Evolutionary conservation across 768 basidiomycete species (phyloP), one percentile per base, ranked within the genome.

Genomic region (Agaricus blazei): DNA sequence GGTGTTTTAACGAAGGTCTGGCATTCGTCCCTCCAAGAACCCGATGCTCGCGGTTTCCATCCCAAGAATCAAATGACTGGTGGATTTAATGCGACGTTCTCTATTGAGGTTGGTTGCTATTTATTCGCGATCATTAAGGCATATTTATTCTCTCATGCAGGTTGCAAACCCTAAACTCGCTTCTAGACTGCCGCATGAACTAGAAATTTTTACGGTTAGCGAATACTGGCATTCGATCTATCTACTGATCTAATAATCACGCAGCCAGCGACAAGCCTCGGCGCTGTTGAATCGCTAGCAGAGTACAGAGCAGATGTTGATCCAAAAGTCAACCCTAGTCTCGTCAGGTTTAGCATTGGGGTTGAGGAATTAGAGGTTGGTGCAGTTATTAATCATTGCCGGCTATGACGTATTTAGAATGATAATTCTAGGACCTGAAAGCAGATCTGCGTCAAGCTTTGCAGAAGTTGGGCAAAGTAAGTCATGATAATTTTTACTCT

Each of bases 211-310:
- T 65, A 75, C 84, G 51, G 90, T 92, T 59, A 67, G 19, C 19
- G 19, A 19, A 19, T 19, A 19, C 19, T 19, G 19, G 19, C 19
- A 19, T 19, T 19, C 19, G 1, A 19, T 19, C 19, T 19, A 19
- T 19, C 19, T 19, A 19, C 19, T 19, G 19, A 19, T 19, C 19
- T 19, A 19, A 19, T 19, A 19, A 19, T 19, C 19, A 19, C 44
- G 8, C 60, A 93, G 88, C 78, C 87, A 49, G 91, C 92, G 4
- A 93, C 91, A 11, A 90, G 88, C 57, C 78, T 94, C 7, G 93
- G 93, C 19, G 88, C 91, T 15, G 90, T 93, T 4, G 93, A 95
- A 65, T 87, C 86, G 7, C 76, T 93, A 48, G 82, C 83, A 29
- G 93, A 95, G 69, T 85, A 90, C 38, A 83, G 90, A 12, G 44